Evolutionary conservation across 2,329 filamentous ascomycete genomes (phyloP).

Genomic region (Capronia coronata): DNA sequence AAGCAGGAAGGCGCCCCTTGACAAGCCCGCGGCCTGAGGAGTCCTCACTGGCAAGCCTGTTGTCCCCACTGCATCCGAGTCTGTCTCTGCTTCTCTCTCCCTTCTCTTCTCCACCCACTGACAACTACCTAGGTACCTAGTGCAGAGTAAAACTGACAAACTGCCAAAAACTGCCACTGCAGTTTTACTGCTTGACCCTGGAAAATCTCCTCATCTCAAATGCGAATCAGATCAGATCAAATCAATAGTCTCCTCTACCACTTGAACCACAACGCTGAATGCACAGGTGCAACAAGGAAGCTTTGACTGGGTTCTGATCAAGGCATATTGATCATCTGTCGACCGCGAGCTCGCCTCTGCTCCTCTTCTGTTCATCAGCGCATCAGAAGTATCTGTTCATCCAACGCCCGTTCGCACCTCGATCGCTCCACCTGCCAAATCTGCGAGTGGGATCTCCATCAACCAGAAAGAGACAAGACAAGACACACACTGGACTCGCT

Average conservation of each 20-base stretch:
- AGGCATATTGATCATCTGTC: not conserved
- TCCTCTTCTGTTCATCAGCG: not conserved
- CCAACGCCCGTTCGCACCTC: not conserved
- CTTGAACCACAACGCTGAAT: no score
- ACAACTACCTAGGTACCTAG: no score
- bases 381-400: not conserved
- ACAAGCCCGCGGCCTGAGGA: no score
- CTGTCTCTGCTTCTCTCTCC: no score
- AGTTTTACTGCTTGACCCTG: not conserved
- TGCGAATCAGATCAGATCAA: no score
- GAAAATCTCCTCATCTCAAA: constrained; percentile 2
- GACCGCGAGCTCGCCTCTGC: not conserved
- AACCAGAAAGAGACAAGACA: not conserved
- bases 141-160: no score
- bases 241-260: no score
- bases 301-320: not conserved
- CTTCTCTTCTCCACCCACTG: no score
- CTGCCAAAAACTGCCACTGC: not conserved
- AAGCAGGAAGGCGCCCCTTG: no score
- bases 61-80: no score
- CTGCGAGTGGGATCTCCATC: not conserved
- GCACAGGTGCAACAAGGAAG: not conserved
- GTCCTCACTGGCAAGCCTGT: no score
- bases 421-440: not conserved
- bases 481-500: no score